Percentiles rank a stretch among this genome's conserved stretches.
Evolutionary conservation across 1,284 basidiomycete genomes (phyloP).

Genomic region (Ustilago nuda): DNA sequence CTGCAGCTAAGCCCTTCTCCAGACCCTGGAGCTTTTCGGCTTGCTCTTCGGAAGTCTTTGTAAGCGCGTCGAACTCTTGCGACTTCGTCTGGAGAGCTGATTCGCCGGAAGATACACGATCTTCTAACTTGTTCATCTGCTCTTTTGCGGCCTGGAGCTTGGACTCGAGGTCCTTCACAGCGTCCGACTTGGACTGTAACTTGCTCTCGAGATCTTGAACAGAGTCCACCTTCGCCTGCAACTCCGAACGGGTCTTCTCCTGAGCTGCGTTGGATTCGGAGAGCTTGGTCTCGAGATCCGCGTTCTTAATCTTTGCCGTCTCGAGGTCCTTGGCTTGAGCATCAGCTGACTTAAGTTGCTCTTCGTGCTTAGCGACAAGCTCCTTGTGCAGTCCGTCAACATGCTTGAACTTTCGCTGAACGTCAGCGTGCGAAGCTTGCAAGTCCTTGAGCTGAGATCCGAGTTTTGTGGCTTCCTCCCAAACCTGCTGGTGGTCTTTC

Average conservation of each 20-base stretch:
- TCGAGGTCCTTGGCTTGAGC: slow-evolving; percentile 19
- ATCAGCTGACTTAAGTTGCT: slow-evolving; percentile 17
- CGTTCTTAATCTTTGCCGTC: slow-evolving; percentile 13
- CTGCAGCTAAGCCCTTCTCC: slow-evolving; percentile 37
- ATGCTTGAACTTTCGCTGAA: slow-evolving; percentile 22
- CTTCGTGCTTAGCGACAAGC: slow-evolving; percentile 18
- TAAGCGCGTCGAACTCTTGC: slow-evolving; percentile 17
- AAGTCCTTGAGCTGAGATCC: slow-evolving; percentile 12
- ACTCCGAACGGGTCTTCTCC: slow-evolving; percentile 18
- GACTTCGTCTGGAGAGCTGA: slow-evolving; percentile 25
- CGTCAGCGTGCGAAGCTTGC: slow-evolving; percentile 19
- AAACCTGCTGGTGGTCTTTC: slow-evolving; percentile 21
- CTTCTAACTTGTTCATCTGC: slow-evolving; percentile 21
- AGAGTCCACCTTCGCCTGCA: slow-evolving; percentile 14
- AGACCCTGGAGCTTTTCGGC: slow-evolving; percentile 18
- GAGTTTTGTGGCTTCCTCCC: slow-evolving; percentile 22
- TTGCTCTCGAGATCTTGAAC: slow-evolving; percentile 27
- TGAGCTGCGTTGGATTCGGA: slow-evolving; percentile 5
- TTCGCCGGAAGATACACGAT: slow-evolving; percentile 27
- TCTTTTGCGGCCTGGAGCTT: slow-evolving; percentile 20
- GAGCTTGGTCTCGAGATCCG: slow-evolving; percentile 29
- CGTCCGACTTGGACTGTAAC: slow-evolving; percentile 16
- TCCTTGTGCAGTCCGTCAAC: slow-evolving; percentile 16
- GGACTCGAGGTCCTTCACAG: slow-evolving; percentile 19
- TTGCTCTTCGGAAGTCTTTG: slow-evolving; percentile 26